Evolutionary conservation across 352 stramenopile species (phyloP).

Genomic region (Phytophthora tubulina): DNA sequence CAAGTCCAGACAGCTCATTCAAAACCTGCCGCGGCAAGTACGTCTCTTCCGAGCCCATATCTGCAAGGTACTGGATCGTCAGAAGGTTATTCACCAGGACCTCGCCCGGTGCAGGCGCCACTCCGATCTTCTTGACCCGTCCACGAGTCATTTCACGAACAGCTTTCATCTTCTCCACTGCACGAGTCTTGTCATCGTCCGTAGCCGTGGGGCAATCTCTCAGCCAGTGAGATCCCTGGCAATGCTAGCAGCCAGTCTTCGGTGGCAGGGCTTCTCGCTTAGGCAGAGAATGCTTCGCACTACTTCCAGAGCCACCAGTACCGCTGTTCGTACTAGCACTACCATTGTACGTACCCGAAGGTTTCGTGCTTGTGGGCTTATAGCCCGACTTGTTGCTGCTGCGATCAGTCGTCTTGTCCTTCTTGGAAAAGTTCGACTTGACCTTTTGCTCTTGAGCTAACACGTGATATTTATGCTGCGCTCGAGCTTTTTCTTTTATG

Average conservation of each 20-base stretch:
- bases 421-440: constrained; percentile 12
- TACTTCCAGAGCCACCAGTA: neutral
- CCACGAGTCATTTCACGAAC: neutral
- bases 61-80: neutral
- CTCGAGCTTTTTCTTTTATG: constrained; percentile 22
- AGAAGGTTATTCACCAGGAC: constrained; percentile 11
- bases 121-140: constrained; percentile 2
- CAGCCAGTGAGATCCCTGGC: constrained; percentile 6
- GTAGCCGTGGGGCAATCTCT: constrained; percentile 9
- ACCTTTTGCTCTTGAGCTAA: constrained; percentile 5
- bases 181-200: constrained; percentile 7
- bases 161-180: constrained; percentile 10
- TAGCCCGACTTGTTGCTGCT: neutral
- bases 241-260: constrained; percentile 14
- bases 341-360: too few species aligned
- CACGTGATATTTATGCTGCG: constrained; percentile 19
- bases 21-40: neutral
- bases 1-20: neutral
- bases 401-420: constrained; percentile 4
- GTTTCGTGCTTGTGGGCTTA: neutral
- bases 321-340: too few species aligned
- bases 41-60: neutral
- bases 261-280: neutral
- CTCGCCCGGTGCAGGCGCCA: neutral
- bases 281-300: neutral